A percentile compares a stretch with the other conserved stretches of the same genome.
Evolutionary conservation across 768 basidiomycete species (phyloP).

Genomic region (Glaciozyma antarctica): DNA sequence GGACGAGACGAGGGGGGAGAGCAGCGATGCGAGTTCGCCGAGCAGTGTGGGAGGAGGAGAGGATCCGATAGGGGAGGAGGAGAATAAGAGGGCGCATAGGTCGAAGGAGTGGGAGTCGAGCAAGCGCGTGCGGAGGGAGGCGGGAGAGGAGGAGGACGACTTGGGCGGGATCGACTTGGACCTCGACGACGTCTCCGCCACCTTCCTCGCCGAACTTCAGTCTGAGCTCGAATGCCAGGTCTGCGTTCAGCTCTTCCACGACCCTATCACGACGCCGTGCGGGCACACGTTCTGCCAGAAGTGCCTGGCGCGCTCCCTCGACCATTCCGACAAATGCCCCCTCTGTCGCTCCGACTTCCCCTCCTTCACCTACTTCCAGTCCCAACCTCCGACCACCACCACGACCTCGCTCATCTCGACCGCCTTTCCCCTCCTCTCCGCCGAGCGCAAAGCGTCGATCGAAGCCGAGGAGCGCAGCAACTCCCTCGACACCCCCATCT

Average conservation of each 20-base stretch:
- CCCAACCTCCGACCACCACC: slow-evolving; percentile 15
- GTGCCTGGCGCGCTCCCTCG: slow-evolving; percentile 81
- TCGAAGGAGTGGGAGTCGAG: slow-evolving; percentile 1
- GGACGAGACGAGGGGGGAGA: too few relatives aligned
- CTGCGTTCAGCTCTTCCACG: slow-evolving; percentile 70
- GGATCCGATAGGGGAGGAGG: slow-evolving; percentile 5
- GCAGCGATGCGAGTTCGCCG: not conserved
- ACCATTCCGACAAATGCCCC: slow-evolving; percentile 73
- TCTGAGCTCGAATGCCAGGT: slow-evolving; percentile 80
- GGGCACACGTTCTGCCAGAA: slow-evolving; percentile 90
- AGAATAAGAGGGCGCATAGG: slow-evolving; percentile 16
- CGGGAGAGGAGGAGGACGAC: not conserved
- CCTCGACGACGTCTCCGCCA: slow-evolving; percentile 9
- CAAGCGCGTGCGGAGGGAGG: slow-evolving; percentile 3
- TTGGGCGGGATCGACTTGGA: not conserved
- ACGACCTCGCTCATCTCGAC: slow-evolving; percentile 48
- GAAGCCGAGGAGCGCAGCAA: slow-evolving; percentile 65
- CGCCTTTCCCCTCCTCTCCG: slow-evolving; percentile 58
- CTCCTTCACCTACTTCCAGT: slow-evolving; percentile 39
- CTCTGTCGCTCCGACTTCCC: slow-evolving; percentile 74
- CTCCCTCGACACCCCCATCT: slow-evolving; percentile 78
- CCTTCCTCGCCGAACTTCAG: slow-evolving; percentile 43
- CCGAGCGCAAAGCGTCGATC: slow-evolving; percentile 56
- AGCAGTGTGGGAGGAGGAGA: slow-evolving; percentile 24
- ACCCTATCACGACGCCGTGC: slow-evolving; percentile 86